Base-by-base conservation (phyloP, 148 eudicot genomes). In the Persicaria maculosa region DNA sequence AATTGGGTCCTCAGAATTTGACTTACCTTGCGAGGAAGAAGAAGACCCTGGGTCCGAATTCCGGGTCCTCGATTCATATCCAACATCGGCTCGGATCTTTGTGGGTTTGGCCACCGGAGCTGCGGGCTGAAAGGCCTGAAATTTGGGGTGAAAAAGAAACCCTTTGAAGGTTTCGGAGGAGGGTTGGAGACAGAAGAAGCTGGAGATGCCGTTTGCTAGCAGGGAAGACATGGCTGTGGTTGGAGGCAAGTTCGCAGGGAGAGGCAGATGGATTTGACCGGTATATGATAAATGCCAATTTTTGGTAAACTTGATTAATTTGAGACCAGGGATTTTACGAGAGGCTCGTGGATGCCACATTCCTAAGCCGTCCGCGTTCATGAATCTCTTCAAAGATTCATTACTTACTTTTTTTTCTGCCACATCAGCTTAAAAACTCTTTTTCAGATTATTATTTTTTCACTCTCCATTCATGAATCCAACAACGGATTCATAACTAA, bases 181-280 rank as follows among this genome's bases (percentile, higher is more conserved):
- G 74, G 85, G 79, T 75, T 85, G 88, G 4, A 89, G 81, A 45
- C 82, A 82, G 72, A 87, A 84, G 16, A 87, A 84, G 16, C 72
- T 44, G 6, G 92, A 79, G 71, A 87, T 86, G 14, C 87, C 83
- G 73, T 87, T 90, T 16, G 90, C 65, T 17, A 91, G 80, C 55
- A 91, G 83, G 74, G 97, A 91, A 45, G 95, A 85, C 98, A 91
- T 89, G 50, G 82, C 31, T 77, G 79, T n/a, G 50, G 80, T 8
- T 14, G 48, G 44, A 59, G 72, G 40, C 40, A 54, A 16, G 67
- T 46, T 71, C 10, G 46, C 44, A 20, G 50, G 43, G 52, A 53
- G 58, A 53, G 19, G n/a, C 40, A 67, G 7, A 50, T 44, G 10
- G 12, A 36, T 44, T 36, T 15, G 20, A 68, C 47, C 48, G 5